A percentile compares a stretch with the other conserved stretches of the same genome.
Evolutionary conservation across 139 green algal genomes (phyloP).

Genomic region (Volvox africanus): DNA sequence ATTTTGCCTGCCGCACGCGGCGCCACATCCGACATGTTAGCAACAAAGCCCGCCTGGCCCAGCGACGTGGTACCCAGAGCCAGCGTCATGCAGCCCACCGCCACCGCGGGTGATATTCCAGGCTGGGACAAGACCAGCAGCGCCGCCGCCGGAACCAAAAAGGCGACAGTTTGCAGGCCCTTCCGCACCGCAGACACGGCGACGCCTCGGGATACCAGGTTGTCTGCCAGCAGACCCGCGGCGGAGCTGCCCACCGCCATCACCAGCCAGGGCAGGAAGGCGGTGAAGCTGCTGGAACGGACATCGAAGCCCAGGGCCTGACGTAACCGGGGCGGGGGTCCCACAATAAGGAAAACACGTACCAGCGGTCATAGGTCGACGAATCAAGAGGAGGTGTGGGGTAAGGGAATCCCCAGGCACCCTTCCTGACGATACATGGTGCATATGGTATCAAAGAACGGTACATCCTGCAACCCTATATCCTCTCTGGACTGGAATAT

Average conservation of each 20-base stretch:
- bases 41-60: slow-evolving; percentile 86
- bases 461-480: too few relatives aligned
- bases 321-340: neutral
- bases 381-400: too few relatives aligned
- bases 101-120: slow-evolving; percentile 49
- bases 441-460: too few relatives aligned
- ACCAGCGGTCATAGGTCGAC: too few relatives aligned
- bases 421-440: too few relatives aligned
- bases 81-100: slow-evolving; percentile 77
- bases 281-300: slow-evolving; percentile 73
- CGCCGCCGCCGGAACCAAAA: slow-evolving; percentile 82
- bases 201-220: slow-evolving; percentile 67
- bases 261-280: slow-evolving; percentile 91
- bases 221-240: slow-evolving; percentile 82
- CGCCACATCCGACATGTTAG: slow-evolving; percentile 92
- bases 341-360: too few relatives aligned
- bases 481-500: too few relatives aligned
- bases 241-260: slow-evolving; percentile 81
- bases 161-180: slow-evolving; percentile 80
- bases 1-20: slow-evolving; percentile 82
- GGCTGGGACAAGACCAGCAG: slow-evolving; percentile 71
- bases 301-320: slow-evolving; percentile 83
- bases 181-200: slow-evolving; percentile 73
- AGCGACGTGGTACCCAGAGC: slow-evolving; percentile 87
- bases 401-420: too few relatives aligned